These are phyloP conservation scores for Phytophthora idaei DNA, from an alignment of 352 stramenopile genomes.

Conservation along the genomic window DNA sequence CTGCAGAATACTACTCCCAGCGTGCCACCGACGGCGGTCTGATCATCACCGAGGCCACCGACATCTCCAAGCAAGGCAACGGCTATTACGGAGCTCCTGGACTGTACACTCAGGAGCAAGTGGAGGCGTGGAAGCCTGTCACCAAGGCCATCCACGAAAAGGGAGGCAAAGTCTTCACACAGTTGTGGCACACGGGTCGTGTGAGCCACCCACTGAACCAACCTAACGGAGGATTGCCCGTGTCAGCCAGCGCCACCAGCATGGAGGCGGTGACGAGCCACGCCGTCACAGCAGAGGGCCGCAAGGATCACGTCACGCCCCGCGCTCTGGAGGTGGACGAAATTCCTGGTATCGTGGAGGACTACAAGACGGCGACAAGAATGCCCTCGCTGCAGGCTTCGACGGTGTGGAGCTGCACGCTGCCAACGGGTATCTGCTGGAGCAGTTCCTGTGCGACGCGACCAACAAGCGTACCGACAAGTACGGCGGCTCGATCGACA, in stretches of 20 bases:
- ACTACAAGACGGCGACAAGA: slow-evolving; percentile 69
- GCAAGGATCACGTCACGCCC: slow-evolving; percentile 50
- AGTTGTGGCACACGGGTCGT: slow-evolving; percentile 84
- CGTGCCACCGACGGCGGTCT: slow-evolving; percentile 49
- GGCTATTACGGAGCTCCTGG: slow-evolving; percentile 45
- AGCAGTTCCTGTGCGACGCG: slow-evolving; percentile 84
- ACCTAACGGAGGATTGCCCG: slow-evolving; percentile 42
- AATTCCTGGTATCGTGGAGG: slow-evolving; percentile 65
- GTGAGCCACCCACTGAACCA: slow-evolving; percentile 62
- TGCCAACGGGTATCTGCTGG: slow-evolving; percentile 92
- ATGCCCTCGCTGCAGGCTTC: slow-evolving; percentile 80
- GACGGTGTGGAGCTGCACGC: slow-evolving; percentile 91
- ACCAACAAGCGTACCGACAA: slow-evolving; percentile 81
- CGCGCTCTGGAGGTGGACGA: slow-evolving; percentile 67
- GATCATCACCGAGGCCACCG: slow-evolving; percentile 59
- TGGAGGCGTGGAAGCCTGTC: slow-evolving; percentile 53
- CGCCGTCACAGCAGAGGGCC: slow-evolving; percentile 38
- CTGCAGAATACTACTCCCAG: slow-evolving; percentile 55
- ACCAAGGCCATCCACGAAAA: slow-evolving; percentile 75
- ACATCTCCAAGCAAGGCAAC: slow-evolving; percentile 43
- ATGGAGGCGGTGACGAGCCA: slow-evolving; percentile 34
- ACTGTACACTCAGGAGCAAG: slow-evolving; percentile 55
- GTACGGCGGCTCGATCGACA: slow-evolving; percentile 84
- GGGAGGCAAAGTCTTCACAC: slow-evolving; percentile 66
- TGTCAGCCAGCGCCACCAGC: slow-evolving; percentile 46